Percentiles rank a stretch among this genome's conserved stretches.
phyloP scores from a whole-genome alignment of 2,329 filamentous ascomycete genomes.

The Aureobasidium musti region DNA sequence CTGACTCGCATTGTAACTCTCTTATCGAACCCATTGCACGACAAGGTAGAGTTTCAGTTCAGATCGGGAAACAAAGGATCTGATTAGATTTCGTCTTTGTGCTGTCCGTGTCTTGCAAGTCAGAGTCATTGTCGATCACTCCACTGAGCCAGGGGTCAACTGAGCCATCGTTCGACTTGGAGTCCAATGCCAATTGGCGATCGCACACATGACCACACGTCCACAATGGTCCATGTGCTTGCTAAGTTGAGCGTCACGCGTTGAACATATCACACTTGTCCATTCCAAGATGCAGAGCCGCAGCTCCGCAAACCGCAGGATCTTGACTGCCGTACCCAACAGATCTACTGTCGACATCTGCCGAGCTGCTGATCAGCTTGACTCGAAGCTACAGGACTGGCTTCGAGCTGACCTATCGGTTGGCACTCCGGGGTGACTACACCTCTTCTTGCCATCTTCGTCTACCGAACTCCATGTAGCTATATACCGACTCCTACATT shows the following conservation, averaged over 20 bases:
- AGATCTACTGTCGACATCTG: conserved; percentile 17
- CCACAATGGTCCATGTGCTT: neutral
- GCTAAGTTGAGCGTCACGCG: neutral
- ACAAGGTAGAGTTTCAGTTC: neutral
- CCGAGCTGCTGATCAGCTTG: conserved; percentile 9
- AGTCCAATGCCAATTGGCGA: neutral
- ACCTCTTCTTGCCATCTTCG: conserved; percentile 1
- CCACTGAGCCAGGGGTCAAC: neutral
- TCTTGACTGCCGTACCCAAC: conserved; percentile 10
- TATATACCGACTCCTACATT: neutral
- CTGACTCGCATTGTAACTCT: neutral
- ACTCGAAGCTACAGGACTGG: neutral
- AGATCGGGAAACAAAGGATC: conserved; percentile 11
- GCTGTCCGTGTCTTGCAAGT: neutral
- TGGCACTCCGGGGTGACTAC: neutral
- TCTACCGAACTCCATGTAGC: neutral
- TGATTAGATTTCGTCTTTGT: conserved; percentile 7
- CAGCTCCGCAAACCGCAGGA: neutral
- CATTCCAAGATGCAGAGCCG: conserved; percentile 1
- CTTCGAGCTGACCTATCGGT: conserved; percentile 10
- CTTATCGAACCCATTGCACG: neutral
- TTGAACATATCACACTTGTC: neutral
- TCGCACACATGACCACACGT: neutral
- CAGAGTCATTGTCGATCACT: conserved; percentile 6
- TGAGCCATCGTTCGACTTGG: neutral